A percentile compares a stretch with the other conserved stretches of the same genome.
phyloP scores from a whole-genome alignment of 2,329 filamentous ascomycete species.

The Cladophialophora psammophila region DNA sequence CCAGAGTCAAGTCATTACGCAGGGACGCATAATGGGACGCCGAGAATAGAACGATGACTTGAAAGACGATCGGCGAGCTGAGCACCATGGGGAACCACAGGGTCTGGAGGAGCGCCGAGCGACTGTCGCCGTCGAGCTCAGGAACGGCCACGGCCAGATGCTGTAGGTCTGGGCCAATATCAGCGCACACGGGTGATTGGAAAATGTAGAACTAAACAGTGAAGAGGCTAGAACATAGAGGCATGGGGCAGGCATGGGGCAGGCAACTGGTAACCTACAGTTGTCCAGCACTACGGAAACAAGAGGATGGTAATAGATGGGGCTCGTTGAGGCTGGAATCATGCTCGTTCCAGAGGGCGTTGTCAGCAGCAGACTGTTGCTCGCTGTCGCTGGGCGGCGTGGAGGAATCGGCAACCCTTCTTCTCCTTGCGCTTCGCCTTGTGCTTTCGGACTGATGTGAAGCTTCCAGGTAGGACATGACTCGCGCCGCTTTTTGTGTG shows the following conservation, averaged over 20 bases:
- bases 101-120: slow-evolving; percentile 48
- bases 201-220: background rate
- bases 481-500: background rate
- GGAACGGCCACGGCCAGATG: slow-evolving; percentile 54
- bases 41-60: slow-evolving; percentile 52
- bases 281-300: slow-evolving; percentile 24
- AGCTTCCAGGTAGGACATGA: slow-evolving; percentile 16
- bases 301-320: slow-evolving; percentile 25
- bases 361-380: background rate
- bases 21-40: slow-evolving; percentile 52
- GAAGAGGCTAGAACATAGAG: too few species aligned
- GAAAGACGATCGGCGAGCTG: slow-evolving; percentile 50
- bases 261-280: slow-evolving; percentile 8
- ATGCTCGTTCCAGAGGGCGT: slow-evolving; percentile 11
- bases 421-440: background rate
- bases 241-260: background rate
- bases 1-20: slow-evolving; percentile 33
- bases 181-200: background rate
- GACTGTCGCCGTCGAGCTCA: slow-evolving; percentile 49
- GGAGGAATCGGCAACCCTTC: background rate
- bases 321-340: slow-evolving; percentile 27
- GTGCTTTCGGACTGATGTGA: background rate
- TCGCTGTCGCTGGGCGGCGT: background rate
- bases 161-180: slow-evolving; percentile 42
- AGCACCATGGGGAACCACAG: slow-evolving; percentile 54